A percentile compares a stretch with the other conserved stretches of the same genome.
Evolutionary conservation across 306 rosid genomes (phyloP).

Genomic region (Casuarina equisetifolia): DNA sequence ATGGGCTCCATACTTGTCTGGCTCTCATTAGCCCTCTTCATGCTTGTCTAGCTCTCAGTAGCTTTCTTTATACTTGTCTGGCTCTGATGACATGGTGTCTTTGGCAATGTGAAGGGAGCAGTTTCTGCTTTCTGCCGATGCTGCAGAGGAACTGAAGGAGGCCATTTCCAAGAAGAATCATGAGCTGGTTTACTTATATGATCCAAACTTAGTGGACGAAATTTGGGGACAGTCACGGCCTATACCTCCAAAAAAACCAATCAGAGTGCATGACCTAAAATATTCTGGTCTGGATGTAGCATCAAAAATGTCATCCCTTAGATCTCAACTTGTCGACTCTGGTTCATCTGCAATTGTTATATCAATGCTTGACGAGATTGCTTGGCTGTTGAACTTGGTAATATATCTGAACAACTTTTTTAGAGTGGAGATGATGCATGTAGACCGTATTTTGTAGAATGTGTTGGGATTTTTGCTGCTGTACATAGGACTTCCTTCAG

Average conservation of each 20-base stretch:
- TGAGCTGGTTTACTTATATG: constrained; percentile 71
- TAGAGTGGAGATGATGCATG: constrained; percentile 15
- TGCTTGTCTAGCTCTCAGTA: not conserved
- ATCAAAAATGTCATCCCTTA: constrained; percentile 70
- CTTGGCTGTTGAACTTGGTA: constrained; percentile 98
- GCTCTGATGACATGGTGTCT: constrained; percentile 52
- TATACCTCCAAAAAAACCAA: constrained; percentile 56
- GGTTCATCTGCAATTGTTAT: constrained; percentile 83
- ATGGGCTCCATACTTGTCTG: no score
- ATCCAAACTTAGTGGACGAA: constrained; percentile 82
- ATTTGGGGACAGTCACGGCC: constrained; percentile 84
- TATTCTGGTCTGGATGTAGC: constrained; percentile 88
- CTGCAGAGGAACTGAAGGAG: constrained; percentile 81
- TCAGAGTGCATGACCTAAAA: constrained; percentile 72
- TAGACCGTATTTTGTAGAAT: constrained; percentile 16
- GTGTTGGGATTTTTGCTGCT: constrained; percentile 17
- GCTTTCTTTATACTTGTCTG: constrained; percentile 24
- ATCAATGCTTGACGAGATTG: constrained; percentile 94
- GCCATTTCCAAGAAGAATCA: constrained; percentile 71
- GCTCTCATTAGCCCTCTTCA: no score
- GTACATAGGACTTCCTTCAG: not conserved
- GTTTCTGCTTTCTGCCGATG: constrained; percentile 94
- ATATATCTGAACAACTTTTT: constrained; percentile 18
- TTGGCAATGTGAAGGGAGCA: constrained; percentile 86
- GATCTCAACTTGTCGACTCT: constrained; percentile 62